A percentile compares a stretch with the other conserved stretches of the same genome.
Evolutionary conservation across 176 grass and related monocot species (phyloP).

Genomic region (Eremochloa ophiuroides): DNA sequence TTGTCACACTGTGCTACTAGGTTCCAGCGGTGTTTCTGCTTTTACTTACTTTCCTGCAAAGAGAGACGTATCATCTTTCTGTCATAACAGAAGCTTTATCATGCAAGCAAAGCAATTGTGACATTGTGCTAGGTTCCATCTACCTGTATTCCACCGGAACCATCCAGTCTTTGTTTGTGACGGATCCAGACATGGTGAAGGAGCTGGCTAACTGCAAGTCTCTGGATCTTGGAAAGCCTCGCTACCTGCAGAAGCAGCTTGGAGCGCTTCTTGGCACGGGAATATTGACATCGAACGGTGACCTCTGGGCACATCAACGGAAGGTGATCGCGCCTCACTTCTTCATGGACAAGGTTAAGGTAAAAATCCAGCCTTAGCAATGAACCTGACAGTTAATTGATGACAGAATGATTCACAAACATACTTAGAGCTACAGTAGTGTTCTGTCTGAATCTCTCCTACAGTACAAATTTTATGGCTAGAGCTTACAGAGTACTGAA

Average conservation of each 20-base stretch:
- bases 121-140: conserved; percentile 37
- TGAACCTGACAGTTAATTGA: neutral
- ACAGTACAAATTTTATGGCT: neutral
- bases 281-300: conserved; percentile 58
- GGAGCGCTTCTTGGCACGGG: conserved; percentile 63
- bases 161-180: conserved; percentile 47
- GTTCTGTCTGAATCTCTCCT: neutral
- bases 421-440: too few relatives aligned
- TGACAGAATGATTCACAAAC: neutral
- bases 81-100: neutral
- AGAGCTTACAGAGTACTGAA: neutral
- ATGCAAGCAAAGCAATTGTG: neutral
- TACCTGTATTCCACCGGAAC: conserved; percentile 67
- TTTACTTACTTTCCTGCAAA: neutral
- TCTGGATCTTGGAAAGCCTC: conserved; percentile 61
- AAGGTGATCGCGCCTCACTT: conserved; percentile 76
- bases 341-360: conserved; percentile 91
- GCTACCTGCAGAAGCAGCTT: conserved; percentile 51
- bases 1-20: too few relatives aligned
- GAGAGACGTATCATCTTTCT: neutral
- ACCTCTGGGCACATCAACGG: conserved; percentile 68
- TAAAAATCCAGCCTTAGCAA: conserved; percentile 31
- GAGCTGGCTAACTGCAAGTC: conserved; percentile 54
- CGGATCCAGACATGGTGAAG: conserved; percentile 63
- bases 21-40: neutral